Base-by-base conservation (phyloP, 257 asterid species). In the Prunella vulgaris region DNA sequence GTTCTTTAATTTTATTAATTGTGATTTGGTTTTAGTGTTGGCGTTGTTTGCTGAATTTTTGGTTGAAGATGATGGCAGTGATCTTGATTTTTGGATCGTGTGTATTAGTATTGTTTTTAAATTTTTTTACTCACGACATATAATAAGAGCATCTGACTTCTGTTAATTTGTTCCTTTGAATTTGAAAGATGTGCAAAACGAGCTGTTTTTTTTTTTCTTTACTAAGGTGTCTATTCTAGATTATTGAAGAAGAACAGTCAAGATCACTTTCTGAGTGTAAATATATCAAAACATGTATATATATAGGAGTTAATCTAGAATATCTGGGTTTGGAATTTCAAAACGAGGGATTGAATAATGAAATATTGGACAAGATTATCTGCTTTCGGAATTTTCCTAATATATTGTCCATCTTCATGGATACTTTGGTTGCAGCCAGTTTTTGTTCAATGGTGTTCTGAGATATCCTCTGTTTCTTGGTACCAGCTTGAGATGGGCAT, bases 401-500 rank as follows among this genome's bases (percentile, higher is more conserved):
- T 14, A 53, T 15, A 13, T 13, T 21, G 18, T 49, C 22, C 46
- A 1, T 53, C 14, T 68, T 33, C 17, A 15, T 48, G 33, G 54
- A 6, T 68, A 13, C 48, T 68, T 17, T 35, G 27, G 53, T 44
- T 60, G 66, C 65, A 71, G 54, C 3, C n/a, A n/a, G n/a, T 28
- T 52, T 56, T 38, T 14, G 44, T 58, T 75, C 30, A 74, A 28
- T 54, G 33, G 13, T 58, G 49, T 40, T 37, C 24, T 37, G 42
- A 44, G 66, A 70, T 71, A 18, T 9, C 60, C n/a, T 40, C 15
- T 68, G 17, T 78, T 74, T 52, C 66, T 35, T 71, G 76, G 48
- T 84, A 72, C 42, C 86, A 84, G 92, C 71, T 80, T 76, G 72
- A 70, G 84, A 93, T 93, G 98, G 98, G 98, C 62, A 74, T 93